A percentile compares a stretch with the other conserved stretches of the same genome.
These are phyloP conservation scores for Naematelia aurantialba DNA, from an alignment of 768 basidiomycete genomes.

Conservation along the genomic window DNA sequence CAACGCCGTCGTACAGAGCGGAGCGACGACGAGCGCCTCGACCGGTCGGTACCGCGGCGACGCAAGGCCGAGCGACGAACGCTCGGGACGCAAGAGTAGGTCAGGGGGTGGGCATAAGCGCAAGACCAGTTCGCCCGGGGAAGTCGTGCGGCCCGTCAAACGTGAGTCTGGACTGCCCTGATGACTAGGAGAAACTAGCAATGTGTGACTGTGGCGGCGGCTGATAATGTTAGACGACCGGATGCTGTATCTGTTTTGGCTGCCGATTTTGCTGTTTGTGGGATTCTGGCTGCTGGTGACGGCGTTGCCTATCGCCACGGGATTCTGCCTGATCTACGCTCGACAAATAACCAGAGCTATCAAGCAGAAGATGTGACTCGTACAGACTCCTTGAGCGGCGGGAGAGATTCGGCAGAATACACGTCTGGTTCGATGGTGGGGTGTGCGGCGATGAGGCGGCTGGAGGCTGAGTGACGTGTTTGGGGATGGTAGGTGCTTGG, in stretches of 20 bases:
- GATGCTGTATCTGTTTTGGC: conserved; percentile 52
- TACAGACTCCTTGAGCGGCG: background rate
- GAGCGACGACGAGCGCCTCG: background rate
- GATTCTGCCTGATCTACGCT: conserved; percentile 36
- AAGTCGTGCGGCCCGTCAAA: background rate
- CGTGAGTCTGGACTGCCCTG: background rate
- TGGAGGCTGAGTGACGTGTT: no score
- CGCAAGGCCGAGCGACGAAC: background rate
- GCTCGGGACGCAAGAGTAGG: background rate
- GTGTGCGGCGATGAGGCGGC: no score
- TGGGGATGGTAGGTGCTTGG: background rate
- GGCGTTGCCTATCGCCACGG: conserved; percentile 40
- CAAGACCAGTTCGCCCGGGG: background rate
- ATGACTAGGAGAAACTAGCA: conserved; percentile 35
- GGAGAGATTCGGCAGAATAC: no score
- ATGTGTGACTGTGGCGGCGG: conserved; percentile 52
- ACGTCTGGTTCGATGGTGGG: no score
- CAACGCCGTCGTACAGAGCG: conserved; percentile 37
- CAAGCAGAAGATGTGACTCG: conserved; percentile 29
- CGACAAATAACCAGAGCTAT: conserved; percentile 33
- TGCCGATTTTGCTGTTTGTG: conserved; percentile 49
- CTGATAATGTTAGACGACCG: conserved; percentile 46
- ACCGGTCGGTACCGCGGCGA: background rate
- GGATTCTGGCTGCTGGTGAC: conserved; percentile 42
- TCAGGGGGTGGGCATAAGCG: background rate